These are phyloP conservation scores for Solanum clarkiae DNA, from an alignment of 257 asterid genomes.

Conservation along the genomic window DNA sequence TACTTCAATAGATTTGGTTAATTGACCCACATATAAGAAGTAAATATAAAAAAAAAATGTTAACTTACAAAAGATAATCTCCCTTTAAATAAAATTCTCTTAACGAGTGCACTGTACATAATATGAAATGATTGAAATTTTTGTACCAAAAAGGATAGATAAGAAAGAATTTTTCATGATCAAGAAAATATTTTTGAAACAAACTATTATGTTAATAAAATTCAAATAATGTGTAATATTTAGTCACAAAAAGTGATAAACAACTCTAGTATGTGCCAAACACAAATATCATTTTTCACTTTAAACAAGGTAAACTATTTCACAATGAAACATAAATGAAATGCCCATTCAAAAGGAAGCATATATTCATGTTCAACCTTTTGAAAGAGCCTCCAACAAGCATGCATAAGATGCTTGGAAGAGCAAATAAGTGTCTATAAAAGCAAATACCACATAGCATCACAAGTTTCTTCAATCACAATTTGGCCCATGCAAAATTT, in stretches of 20 bases:
- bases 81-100: neutral
- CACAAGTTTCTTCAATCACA: conserved; percentile 2
- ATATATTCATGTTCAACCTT: neutral
- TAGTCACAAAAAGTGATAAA: neutral
- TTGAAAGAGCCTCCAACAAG: conserved; percentile 2
- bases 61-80: neutral
- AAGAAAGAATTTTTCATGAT: neutral
- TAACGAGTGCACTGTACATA: neutral
- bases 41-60: neutral
- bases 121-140: neutral
- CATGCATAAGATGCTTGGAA: neutral
- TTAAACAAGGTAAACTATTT: too few species aligned
- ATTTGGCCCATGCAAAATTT: neutral
- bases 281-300: too few species aligned
- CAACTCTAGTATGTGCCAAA: too few species aligned
- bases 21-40: neutral
- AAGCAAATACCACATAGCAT: conserved; percentile 11
- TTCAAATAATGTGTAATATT: neutral
- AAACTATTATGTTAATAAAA: neutral
- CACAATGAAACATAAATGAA: too few species aligned
- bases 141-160: neutral
- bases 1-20: too few species aligned
- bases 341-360: neutral
- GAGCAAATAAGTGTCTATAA: neutral
- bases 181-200: neutral